Percentiles rank a stretch among this genome's conserved stretches.
These are phyloP conservation scores for Crithidia fasciculata DNA, from an alignment of 208 protist genomes.

Conservation along the genomic window DNA sequence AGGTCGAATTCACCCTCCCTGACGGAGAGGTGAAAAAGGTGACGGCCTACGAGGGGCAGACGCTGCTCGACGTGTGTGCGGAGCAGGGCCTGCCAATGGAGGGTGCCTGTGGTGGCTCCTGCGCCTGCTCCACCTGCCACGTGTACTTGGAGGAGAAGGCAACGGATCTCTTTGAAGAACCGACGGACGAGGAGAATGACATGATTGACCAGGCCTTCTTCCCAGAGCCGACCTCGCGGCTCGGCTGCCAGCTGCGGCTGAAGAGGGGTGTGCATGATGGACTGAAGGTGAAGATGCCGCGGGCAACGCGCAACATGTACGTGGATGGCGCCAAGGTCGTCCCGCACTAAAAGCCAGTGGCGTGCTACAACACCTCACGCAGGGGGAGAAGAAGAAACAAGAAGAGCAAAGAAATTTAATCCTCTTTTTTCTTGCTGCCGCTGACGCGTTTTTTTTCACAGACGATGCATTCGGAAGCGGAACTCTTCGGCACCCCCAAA, in stretches of 20 bases:
- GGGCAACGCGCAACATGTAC: constrained; percentile 92
- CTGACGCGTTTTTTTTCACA: background rate
- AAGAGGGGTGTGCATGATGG: constrained; percentile 78
- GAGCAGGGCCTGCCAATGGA: constrained; percentile 96
- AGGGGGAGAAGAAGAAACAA: no score
- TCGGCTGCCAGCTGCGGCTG: constrained; percentile 89
- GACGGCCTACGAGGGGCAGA: constrained; percentile 90
- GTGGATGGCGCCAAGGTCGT: constrained; percentile 86
- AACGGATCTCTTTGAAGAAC: constrained; percentile 90
- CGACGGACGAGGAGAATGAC: constrained; percentile 95
- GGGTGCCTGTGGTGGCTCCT: constrained; percentile 95
- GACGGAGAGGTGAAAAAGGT: constrained; percentile 65
- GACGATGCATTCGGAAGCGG: background rate
- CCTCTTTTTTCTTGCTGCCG: background rate
- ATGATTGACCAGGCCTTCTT: constrained; percentile 93
- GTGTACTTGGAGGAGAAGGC: constrained; percentile 90
- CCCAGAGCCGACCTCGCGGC: constrained; percentile 79
- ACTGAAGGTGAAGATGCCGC: constrained; percentile 77
- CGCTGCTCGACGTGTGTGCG: constrained; percentile 93
- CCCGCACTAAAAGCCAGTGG: constrained; percentile 49
- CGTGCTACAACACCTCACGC: no score
- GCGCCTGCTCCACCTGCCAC: constrained; percentile 98
- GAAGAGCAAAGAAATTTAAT: background rate
- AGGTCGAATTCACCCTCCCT: constrained; percentile 61
- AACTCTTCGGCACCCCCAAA: background rate